A percentile compares a stretch with the other conserved stretches of the same genome.
Evolutionary conservation across 306 rosid genomes (phyloP).

Genomic region (Argentina anserina): DNA sequence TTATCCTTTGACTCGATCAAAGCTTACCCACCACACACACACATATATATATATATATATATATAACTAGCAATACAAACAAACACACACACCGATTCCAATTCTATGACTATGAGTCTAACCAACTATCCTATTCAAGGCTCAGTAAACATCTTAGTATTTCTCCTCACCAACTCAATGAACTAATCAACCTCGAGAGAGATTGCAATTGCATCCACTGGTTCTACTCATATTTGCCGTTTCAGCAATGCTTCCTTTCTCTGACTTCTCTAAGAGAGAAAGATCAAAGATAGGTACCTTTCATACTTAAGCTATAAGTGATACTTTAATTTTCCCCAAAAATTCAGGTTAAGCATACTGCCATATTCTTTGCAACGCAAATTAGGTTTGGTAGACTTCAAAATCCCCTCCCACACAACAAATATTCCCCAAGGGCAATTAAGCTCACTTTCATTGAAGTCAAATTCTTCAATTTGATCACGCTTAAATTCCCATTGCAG

Average conservation of each 20-base stretch:
- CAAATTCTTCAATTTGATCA: not conserved
- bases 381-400: not conserved
- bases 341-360: slow-evolving; percentile 35
- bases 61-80: not conserved
- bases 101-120: not conserved
- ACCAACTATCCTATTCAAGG: not conserved
- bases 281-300: not conserved
- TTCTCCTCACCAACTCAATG: not conserved
- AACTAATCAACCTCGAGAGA: not conserved
- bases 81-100: too few relatives aligned
- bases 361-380: slow-evolving; percentile 21
- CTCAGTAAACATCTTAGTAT: not conserved
- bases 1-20: too few relatives aligned
- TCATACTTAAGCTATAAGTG: slow-evolving; percentile 25
- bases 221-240: not conserved
- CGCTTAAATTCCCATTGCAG: not conserved
- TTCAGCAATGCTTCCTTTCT: slow-evolving; percentile 4
- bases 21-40: too few relatives aligned
- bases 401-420: slow-evolving; percentile 10
- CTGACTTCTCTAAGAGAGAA: not conserved
- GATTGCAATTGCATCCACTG: not conserved
- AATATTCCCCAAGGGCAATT: not conserved
- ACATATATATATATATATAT: too few relatives aligned
- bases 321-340: slow-evolving; percentile 30
- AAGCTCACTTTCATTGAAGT: not conserved